phyloP scores from a whole-genome alignment of 2,329 filamentous ascomycete genomes.

The Aspergillus novoparasiticus region DNA sequence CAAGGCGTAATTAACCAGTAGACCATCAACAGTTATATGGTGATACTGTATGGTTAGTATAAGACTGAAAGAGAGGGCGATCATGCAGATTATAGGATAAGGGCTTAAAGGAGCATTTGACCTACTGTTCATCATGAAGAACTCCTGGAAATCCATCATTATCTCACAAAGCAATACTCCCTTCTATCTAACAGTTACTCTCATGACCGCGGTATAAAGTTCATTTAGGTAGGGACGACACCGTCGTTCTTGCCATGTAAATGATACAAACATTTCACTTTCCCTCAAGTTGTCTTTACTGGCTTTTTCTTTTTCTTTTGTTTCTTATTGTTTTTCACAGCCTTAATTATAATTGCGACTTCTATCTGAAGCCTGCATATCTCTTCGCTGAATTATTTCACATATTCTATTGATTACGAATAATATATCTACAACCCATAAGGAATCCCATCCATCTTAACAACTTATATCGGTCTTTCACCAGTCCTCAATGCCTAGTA shows the following conservation, averaged over 20 bases:
- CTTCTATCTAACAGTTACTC: too few relatives aligned
- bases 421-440: neutral
- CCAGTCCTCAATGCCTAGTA: neutral
- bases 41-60: too few relatives aligned
- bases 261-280: neutral
- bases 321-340: neutral
- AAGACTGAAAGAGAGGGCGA: too few relatives aligned
- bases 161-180: too few relatives aligned
- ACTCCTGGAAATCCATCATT: too few relatives aligned
- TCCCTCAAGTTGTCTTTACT: neutral
- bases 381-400: neutral
- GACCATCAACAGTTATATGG: too few relatives aligned
- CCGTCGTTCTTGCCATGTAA: neutral
- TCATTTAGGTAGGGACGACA: neutral
- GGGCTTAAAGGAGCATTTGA: too few relatives aligned
- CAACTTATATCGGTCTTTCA: neutral
- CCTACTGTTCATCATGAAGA: too few relatives aligned
- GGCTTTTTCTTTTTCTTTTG: neutral
- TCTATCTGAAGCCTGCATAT: neutral
- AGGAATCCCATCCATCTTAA: neutral
- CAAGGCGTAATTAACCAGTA: too few relatives aligned
- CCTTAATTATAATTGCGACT: neutral
- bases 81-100: too few relatives aligned
- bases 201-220: neutral
- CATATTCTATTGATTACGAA: neutral